Evolutionary conservation across 1,284 basidiomycete species (phyloP), one percentile per base, ranked within the genome.

Genomic region (Abortiporus biennis): DNA sequence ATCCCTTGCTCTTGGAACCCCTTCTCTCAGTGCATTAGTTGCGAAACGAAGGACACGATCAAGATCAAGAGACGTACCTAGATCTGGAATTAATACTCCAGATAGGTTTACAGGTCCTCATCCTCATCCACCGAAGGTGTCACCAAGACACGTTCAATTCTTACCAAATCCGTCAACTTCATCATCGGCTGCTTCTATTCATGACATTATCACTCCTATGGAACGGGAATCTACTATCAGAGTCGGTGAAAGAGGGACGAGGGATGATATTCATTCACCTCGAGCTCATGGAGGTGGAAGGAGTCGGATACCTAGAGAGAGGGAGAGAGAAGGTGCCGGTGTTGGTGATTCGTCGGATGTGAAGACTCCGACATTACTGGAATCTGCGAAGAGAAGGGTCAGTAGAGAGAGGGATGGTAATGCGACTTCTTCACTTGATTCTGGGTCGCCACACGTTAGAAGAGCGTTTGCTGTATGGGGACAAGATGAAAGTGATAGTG

Each of bases 401-500:
- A 64, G 65, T 39, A 55, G 63, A 38, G 57, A 59, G 22, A 64
- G 65, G 41, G 61, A 62, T 45, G 63, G 64, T 38, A 62, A 61
- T 30, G 63, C 59, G 42, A 65, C 64, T 20, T n/a, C n/a, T n/a
- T n/a, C n/a, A n/a, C 60, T 44, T 40, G 59, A 61, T 36, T 47
- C 56, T 24, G 70, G 72, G 25, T 30, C 25, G 20, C 59, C 67
- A 37, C 66, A 68, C 36, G 68, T 71, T 31, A 72, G 69, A 37
- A 65, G 78, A 21, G 84, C 85, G 29, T 88, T 90, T 54, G 82
- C 85, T 42, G 86, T 86, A 15, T 86, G 80, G 78, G 88, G 87
- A 1, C 82, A 87, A 37, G 90, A 92, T 57, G 90, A 92, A 61
- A 91, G 85, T 43, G 90, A 92, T 53, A 87, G 84, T 54, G 82